These are phyloP conservation scores for Ophiostoma tasmaniense DNA, from an alignment of 2,329 filamentous ascomycete genomes.

Conservation along the genomic window DNA sequence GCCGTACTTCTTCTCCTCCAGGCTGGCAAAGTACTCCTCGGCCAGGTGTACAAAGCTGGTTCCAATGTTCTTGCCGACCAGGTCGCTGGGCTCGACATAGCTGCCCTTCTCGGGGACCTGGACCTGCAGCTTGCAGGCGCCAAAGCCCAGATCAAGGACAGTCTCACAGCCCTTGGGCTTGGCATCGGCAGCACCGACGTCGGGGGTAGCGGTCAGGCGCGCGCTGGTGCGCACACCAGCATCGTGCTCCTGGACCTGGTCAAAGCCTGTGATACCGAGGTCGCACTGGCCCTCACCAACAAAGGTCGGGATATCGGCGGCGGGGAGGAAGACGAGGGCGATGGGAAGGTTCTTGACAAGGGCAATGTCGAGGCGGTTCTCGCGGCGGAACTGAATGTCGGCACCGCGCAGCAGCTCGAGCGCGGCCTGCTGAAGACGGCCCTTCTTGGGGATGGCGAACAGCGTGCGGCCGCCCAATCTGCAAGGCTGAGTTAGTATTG, in stretches of 20 bases:
- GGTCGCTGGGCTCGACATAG: conserved; percentile 60
- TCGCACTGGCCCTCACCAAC: conserved; percentile 88
- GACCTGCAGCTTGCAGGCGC: conserved; percentile 87
- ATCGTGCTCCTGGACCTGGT: conserved; percentile 89
- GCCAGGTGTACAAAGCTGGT: conserved; percentile 89
- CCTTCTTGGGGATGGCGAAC: conserved; percentile 99
- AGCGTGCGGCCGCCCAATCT: conserved; percentile 88
- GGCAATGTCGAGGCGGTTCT: conserved; percentile 92
- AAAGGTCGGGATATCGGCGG: conserved; percentile 94
- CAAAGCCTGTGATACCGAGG: conserved; percentile 86
- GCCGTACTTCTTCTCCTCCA: conserved; percentile 53
- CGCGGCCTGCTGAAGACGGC: conserved; percentile 77
- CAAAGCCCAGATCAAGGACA: conserved; percentile 84
- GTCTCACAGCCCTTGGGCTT: conserved; percentile 62
- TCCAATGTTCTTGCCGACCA: conserved; percentile 87
- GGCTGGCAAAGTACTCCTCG: conserved; percentile 69
- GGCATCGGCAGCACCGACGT: conserved; percentile 26
- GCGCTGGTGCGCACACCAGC: conserved; percentile 46
- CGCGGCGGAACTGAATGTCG: conserved; percentile 93
- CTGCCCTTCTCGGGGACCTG: conserved; percentile 83
- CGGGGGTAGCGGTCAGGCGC: conserved; percentile 37
- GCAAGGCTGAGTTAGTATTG: conserved; percentile 12
- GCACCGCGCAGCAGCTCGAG: conserved; percentile 87
- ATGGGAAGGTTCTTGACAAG: conserved; percentile 95
- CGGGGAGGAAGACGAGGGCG: conserved; percentile 92